Percentiles rank a stretch among this genome's conserved stretches.
Evolutionary conservation across 129 eudicot species (phyloP).

Genomic region (Pittosporum tobira): DNA sequence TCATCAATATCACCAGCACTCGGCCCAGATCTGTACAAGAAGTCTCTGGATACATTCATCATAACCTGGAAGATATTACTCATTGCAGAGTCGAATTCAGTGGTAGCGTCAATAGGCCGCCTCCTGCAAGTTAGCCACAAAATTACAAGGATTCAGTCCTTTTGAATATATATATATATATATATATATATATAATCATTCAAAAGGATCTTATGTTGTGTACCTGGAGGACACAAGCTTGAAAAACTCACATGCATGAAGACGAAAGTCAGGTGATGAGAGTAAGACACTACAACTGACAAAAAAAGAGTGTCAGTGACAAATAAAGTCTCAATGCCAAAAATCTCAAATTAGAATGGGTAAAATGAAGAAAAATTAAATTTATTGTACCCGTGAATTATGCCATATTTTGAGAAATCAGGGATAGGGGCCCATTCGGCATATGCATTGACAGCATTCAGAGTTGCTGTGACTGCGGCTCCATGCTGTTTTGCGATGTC

Average conservation of each 20-base stretch:
- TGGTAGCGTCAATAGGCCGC: slow-evolving; percentile 68
- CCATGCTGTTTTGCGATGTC: slow-evolving; percentile 90
- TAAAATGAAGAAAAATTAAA: slow-evolving; percentile 8
- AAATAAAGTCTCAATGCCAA: slow-evolving; percentile 12
- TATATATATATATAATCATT: neutral
- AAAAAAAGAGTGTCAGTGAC: slow-evolving; percentile 10
- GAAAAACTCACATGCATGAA: slow-evolving; percentile 91
- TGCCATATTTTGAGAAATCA: slow-evolving; percentile 80
- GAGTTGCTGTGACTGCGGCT: slow-evolving; percentile 69
- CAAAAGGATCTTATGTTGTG: slow-evolving; percentile 6
- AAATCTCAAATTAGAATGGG: slow-evolving; percentile 5
- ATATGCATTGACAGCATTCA: slow-evolving; percentile 91
- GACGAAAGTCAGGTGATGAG: slow-evolving; percentile 85
- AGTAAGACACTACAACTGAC: slow-evolving; percentile 80
- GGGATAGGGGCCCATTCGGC: slow-evolving; percentile 97
- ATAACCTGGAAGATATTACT: slow-evolving; percentile 58
- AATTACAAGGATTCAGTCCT: slow-evolving; percentile 11
- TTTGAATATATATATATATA: slow-evolving; percentile 9
- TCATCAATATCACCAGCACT: slow-evolving; percentile 35
- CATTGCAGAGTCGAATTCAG: slow-evolving; percentile 85
- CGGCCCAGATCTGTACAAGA: slow-evolving; percentile 45
- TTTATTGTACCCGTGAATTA: slow-evolving; percentile 72
- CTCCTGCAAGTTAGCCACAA: slow-evolving; percentile 67
- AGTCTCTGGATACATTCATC: slow-evolving; percentile 72
- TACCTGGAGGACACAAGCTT: slow-evolving; percentile 91